Percentiles rank a stretch among this genome's conserved stretches.
These are phyloP conservation scores for Penicillium vulpinum DNA, from an alignment of 2,329 filamentous ascomycete species.

Conservation along the genomic window DNA sequence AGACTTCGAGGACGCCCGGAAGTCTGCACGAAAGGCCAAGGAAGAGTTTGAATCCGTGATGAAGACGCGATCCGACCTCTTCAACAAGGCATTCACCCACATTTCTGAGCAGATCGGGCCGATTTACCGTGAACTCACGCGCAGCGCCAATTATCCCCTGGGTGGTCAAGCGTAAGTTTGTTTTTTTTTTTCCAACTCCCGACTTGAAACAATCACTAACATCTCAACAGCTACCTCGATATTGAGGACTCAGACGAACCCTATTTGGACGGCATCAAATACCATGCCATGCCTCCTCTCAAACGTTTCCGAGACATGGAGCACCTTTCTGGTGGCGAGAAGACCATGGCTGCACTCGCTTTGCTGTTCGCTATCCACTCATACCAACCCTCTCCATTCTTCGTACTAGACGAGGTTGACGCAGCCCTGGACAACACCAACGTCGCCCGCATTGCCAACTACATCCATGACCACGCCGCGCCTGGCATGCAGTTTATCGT, in stretches of 20 bases:
- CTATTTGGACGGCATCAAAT: conserved; percentile 93
- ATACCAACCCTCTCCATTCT: conserved; percentile 94
- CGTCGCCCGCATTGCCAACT: conserved; percentile 92
- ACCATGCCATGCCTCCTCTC: conserved; percentile 96
- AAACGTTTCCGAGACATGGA: conserved; percentile 99
- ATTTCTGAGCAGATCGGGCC: conserved; percentile 92
- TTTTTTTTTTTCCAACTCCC: neutral
- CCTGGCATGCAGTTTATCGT: conserved; percentile 99
- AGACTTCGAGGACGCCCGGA: conserved; percentile 83
- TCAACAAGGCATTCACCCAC: conserved; percentile 92
- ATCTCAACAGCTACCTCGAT: conserved; percentile 67
- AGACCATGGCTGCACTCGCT: conserved; percentile 97
- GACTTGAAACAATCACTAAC: conserved; percentile 5
- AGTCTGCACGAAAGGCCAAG: conserved; percentile 70
- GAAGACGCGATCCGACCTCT: conserved; percentile 79
- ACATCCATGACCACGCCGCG: conserved; percentile 88
- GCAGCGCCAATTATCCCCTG: conserved; percentile 86
- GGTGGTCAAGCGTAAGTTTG: conserved; percentile 66
- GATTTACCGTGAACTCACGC: conserved; percentile 93
- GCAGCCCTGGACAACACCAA: conserved; percentile 98
- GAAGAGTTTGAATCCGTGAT: conserved; percentile 83
- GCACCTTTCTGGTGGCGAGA: conserved; percentile 93
- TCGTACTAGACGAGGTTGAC: conserved; percentile 96
- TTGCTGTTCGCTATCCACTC: conserved; percentile 95
- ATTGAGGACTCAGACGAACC: conserved; percentile 96